Percentiles rank a stretch among this genome's conserved stretches.
Evolutionary conservation across 1,284 basidiomycete species (phyloP).

Genomic region (Irpex sp.): DNA sequence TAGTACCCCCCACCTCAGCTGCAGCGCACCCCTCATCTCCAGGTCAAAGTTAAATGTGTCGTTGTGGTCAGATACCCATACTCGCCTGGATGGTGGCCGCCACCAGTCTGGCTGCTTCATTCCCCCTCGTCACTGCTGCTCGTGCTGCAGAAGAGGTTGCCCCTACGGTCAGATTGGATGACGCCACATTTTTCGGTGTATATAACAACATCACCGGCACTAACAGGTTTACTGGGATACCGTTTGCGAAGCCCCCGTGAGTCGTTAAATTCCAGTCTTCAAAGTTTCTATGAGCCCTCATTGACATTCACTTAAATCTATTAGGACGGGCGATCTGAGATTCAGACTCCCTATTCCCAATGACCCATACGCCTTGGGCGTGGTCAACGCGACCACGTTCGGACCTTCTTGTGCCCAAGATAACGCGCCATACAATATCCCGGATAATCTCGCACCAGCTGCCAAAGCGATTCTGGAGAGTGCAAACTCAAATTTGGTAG

Average conservation of each 20-base stretch:
- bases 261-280: background rate
- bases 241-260: background rate
- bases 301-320: background rate
- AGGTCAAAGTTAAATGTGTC: no score
- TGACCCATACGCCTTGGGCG: background rate
- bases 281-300: background rate
- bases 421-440: background rate
- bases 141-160: no score
- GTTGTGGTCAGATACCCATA: no score
- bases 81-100: no score
- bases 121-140: no score
- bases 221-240: background rate
- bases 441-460: background rate
- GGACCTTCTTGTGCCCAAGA: background rate
- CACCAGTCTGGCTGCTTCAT: no score
- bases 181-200: no score
- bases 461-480: background rate
- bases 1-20: no score
- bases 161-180: no score
- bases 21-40: no score
- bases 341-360: background rate
- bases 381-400: background rate
- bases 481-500: background rate
- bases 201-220: background rate
- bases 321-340: background rate